Conservation (phyloP, 768 basidiomycete genomes). For the Russula vinacea region DNA sequence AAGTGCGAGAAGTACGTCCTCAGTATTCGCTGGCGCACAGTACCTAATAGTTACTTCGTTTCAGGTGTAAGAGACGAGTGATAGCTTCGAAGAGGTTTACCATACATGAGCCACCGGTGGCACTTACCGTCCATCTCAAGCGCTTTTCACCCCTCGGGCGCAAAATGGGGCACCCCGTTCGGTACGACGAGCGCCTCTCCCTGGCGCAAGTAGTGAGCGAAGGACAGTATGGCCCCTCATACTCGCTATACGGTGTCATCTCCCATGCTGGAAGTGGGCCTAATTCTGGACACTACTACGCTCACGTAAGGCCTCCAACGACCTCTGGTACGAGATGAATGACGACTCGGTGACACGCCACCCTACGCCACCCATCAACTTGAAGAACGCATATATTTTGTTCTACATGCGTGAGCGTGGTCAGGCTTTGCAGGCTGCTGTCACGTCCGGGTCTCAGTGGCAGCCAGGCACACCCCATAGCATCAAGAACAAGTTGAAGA, state of each 20-base stretch:
- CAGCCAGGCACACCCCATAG: conserved; percentile 31
- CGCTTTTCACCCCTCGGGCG: conserved; percentile 88
- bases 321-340: conserved; percentile 90
- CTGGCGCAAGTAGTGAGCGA: conserved; percentile 82
- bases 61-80: conserved; percentile 88
- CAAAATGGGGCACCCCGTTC: conserved; percentile 74
- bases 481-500: conserved; percentile 46
- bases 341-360: conserved; percentile 67
- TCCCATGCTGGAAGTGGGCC: conserved; percentile 91
- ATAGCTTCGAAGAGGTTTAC: conserved; percentile 88
- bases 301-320: conserved; percentile 70
- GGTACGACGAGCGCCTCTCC: conserved; percentile 73
- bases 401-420: conserved; percentile 87
- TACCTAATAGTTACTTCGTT: conserved; percentile 1
- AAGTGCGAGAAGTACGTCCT: conserved; percentile 90
- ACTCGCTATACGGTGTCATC: conserved; percentile 88
- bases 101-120: conserved; percentile 79
- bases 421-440: conserved; percentile 63
- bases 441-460: conserved; percentile 37
- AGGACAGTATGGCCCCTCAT: conserved; percentile 68
- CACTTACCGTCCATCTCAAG: conserved; percentile 92
- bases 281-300: conserved; percentile 94
- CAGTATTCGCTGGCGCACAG: conserved; percentile 2
- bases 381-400: conserved; percentile 87
- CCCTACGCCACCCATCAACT: conserved; percentile 48